A percentile compares a stretch with the other conserved stretches of the same genome.
Evolutionary conservation across 257 asterid species (phyloP).

Genomic region (Coffea eugenioides): DNA sequence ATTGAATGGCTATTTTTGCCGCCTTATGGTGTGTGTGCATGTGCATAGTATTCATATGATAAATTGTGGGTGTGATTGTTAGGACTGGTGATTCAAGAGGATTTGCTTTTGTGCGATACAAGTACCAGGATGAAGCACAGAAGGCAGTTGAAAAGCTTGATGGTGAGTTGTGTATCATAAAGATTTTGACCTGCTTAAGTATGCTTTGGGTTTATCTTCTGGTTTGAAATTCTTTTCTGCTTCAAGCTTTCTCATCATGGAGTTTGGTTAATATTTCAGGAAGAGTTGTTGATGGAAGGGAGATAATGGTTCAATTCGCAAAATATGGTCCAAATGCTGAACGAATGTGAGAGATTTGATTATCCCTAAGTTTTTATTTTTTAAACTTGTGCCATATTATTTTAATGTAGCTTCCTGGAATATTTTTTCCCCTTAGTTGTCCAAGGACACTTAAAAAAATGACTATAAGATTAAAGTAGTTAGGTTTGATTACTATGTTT

Average conservation of each 20-base stretch:
- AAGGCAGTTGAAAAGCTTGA: constrained; percentile 96
- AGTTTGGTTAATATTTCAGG: constrained; percentile 37
- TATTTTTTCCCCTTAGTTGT: background rate
- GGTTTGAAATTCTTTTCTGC: background rate
- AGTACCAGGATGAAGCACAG: constrained; percentile 91
- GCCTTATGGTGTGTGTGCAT: background rate
- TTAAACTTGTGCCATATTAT: too few species aligned
- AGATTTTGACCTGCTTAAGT: background rate
- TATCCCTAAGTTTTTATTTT: background rate
- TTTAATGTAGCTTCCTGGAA: background rate
- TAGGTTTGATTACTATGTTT: background rate
- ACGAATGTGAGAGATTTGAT: constrained; percentile 55
- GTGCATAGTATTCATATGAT: background rate
- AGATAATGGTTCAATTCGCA: constrained; percentile 97
- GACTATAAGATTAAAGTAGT: background rate
- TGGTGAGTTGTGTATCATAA: constrained; percentile 41
- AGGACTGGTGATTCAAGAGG: constrained; percentile 99
- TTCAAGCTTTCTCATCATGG: background rate
- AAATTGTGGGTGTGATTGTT: background rate
- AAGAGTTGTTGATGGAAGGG: constrained; percentile 92
- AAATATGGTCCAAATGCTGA: constrained; percentile 98
- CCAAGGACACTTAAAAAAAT: background rate
- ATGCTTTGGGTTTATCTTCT: background rate
- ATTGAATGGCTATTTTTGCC: background rate
- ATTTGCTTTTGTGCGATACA: constrained; percentile 92